Percentiles rank a stretch among this genome's conserved stretches.
phyloP scores from a whole-genome alignment of 257 asterid species.

The Nemophila menziesii region DNA sequence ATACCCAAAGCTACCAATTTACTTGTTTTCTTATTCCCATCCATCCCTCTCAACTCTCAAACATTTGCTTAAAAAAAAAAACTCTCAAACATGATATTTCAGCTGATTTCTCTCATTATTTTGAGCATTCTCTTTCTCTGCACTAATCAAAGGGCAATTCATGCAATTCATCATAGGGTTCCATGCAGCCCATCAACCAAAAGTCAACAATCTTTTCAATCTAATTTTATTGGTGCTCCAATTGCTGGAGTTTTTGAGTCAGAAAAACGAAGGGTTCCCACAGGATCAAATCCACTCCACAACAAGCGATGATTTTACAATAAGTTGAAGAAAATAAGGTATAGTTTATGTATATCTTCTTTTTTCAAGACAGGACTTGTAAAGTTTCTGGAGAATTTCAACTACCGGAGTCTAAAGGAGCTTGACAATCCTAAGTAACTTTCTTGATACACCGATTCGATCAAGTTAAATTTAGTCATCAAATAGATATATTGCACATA shows the following conservation, averaged over 20 bases:
- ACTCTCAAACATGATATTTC: too few species aligned
- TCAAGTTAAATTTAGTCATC: conserved; percentile 11
- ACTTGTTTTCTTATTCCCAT: too few species aligned
- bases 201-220: neutral
- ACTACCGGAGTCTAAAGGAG: too few species aligned
- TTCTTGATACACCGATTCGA: conserved; percentile 6
- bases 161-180: too few species aligned
- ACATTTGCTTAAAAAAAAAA: too few species aligned
- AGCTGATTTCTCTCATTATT: too few species aligned
- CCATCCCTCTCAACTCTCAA: too few species aligned
- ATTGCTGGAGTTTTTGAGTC: conserved; percentile 1
- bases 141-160: too few species aligned
- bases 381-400: too few species aligned
- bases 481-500: too few species aligned
- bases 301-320: conserved; percentile 8
- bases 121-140: too few species aligned
- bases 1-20: too few species aligned
- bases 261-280: conserved; percentile 11
- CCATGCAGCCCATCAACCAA: neutral
- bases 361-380: neutral
- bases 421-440: neutral
- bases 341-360: neutral
- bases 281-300: conserved; percentile 16
- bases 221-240: conserved; percentile 1
- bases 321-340: neutral